phyloP scores from a whole-genome alignment of 2,329 filamentous ascomycete genomes.

The Arthrinium phaeospermum region DNA sequence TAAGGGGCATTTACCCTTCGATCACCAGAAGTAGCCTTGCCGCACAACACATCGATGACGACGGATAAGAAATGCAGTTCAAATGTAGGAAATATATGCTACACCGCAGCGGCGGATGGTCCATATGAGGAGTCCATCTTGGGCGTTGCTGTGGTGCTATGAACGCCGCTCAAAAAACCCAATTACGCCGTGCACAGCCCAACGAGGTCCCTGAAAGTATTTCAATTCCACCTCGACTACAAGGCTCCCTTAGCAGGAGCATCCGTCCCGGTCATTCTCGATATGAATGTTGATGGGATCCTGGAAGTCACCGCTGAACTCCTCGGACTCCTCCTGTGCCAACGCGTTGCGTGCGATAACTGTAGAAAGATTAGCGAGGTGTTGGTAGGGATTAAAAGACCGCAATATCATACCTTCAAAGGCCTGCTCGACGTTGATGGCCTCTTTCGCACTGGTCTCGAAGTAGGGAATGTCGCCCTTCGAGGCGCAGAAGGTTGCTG shows the following conservation, averaged over 20 bases:
- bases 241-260: slow-evolving; percentile 71
- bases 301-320: slow-evolving; percentile 96
- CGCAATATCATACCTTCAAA: slow-evolving; percentile 62
- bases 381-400: slow-evolving; percentile 11
- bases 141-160: neutral
- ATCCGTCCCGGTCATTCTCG: slow-evolving; percentile 90
- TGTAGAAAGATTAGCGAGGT: slow-evolving; percentile 42
- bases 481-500: slow-evolving; percentile 96
- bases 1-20: neutral
- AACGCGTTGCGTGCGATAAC: slow-evolving; percentile 96
- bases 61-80: neutral
- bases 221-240: slow-evolving; percentile 3
- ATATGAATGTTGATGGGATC: slow-evolving; percentile 99
- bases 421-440: slow-evolving; percentile 91
- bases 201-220: slow-evolving; percentile 15
- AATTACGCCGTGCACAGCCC: slow-evolving; percentile 11
- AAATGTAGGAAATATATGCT: slow-evolving; percentile 13
- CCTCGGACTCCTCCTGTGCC: slow-evolving; percentile 95
- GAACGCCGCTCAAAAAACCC: neutral
- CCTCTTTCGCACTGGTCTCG: slow-evolving; percentile 98
- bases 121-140: slow-evolving; percentile 1
- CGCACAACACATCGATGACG: neutral
- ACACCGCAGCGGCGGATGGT: neutral
- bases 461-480: slow-evolving; percentile 99
- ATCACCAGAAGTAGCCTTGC: neutral